Conservation (phyloP, 179 eudicot species). For the Beta corolliflora region DNA sequence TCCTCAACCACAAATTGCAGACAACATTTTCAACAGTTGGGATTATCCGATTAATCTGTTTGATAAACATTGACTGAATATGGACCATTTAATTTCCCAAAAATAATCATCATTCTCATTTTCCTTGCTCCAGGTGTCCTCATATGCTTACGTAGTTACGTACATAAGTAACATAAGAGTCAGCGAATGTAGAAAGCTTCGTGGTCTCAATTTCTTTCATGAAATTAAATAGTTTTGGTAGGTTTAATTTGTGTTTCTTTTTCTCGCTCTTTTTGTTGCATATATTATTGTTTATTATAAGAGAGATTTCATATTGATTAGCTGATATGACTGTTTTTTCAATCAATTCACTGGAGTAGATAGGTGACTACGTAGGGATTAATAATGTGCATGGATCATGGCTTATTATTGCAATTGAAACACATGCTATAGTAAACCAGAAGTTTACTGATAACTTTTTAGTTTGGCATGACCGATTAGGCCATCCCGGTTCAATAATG, state of each 20-base stretch:
- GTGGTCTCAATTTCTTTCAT: background rate
- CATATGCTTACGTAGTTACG: background rate
- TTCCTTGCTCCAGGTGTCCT: conserved; percentile 23
- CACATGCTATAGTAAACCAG: too few species aligned
- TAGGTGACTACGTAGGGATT: conserved; percentile 30
- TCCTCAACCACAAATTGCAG: background rate
- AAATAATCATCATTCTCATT: background rate
- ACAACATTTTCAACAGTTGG: conserved; percentile 6
- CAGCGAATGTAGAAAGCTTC: background rate
- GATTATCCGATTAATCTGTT: background rate
- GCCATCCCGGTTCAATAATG: too few species aligned
- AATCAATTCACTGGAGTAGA: conserved; percentile 31
- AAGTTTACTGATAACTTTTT: too few species aligned
- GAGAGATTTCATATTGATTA: background rate
- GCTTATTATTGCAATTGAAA: background rate
- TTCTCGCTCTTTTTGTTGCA: background rate
- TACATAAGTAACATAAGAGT: background rate
- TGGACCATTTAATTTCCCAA: conserved; percentile 10
- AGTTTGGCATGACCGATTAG: too few species aligned
- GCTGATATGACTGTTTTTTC: conserved; percentile 25
- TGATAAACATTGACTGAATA: conserved; percentile 18
- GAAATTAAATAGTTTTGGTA: conserved; percentile 7
- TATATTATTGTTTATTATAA: background rate
- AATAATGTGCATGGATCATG: conserved; percentile 33
- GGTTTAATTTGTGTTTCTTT: background rate